Base-by-base conservation (phyloP, 345 rosid genomes). In the Passiflora organensis region DNA sequence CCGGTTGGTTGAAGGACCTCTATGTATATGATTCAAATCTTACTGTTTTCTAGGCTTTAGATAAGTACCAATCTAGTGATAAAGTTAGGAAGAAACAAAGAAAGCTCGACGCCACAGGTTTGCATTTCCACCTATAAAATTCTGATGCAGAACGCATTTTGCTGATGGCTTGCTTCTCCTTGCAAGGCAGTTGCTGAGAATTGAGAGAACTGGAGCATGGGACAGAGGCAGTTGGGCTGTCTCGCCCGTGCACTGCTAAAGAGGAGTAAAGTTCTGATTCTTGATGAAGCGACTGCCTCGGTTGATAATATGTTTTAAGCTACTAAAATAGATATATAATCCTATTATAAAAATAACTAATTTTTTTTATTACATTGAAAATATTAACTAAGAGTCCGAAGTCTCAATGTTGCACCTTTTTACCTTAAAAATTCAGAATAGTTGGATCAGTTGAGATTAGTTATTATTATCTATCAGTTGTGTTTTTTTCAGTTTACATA, bases 141-240 rank as follows among this genome's bases (percentile, higher is more conserved):
- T 9, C 41, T 2, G 41, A 6, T 6, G 2, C 13, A 37, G 8
- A 37, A 37, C 8, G 13, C 1, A 6, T 37, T 9, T 37, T 37
- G 8, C 8, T 13, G 41, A 37, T 37, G n/a, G n/a, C 41, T 13
- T 37, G 41, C 13, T 37, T 37, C 1, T 13, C 41, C 41, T 13
- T 6, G 41, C 8, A 9, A 1, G 41, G 41, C 82, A 86, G 96
- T 88, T 23, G 80, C 88, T 0, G 90, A 88, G 73, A 91, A 87
- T 49, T 96, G 96, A 53, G 90, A 82, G 70, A 91, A 88, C 70
- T 91, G 87, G 89, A 88, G 96, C 45, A 82, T 88, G 25, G 97
- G 96, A 46, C 97, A 91, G 70, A 83, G 97, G 64, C 97, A 91
- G 60, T 86, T 91, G 41, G 75, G 83, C 50, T 87, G 97, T 70